These are phyloP conservation scores for Fusarium buxicola DNA, from an alignment of 2,329 filamentous ascomycete genomes.

Conservation along the genomic window DNA sequence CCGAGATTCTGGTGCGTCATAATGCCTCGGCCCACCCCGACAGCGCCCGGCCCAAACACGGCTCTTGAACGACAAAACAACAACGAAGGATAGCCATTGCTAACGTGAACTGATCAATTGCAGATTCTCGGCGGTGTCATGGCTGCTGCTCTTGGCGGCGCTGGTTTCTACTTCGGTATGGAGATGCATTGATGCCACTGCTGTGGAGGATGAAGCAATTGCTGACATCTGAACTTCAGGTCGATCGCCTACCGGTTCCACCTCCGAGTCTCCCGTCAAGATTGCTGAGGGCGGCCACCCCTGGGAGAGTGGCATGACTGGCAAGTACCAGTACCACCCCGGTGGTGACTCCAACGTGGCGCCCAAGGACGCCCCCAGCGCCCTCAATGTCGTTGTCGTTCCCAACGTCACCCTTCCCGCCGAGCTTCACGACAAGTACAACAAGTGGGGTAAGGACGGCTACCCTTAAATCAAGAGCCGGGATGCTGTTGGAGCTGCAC, in stretches of 20 bases:
- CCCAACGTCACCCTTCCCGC: constrained; percentile 93
- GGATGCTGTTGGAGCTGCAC: constrained; percentile 21
- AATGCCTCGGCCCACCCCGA: constrained; percentile 44
- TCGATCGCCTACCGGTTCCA: constrained; percentile 84
- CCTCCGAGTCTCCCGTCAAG: constrained; percentile 81
- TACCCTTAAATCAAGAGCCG: constrained; percentile 65
- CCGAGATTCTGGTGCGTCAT: constrained; percentile 59
- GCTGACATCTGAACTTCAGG: constrained; percentile 60
- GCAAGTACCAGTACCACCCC: constrained; percentile 84
- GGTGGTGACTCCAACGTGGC: constrained; percentile 81
- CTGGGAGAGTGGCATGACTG: constrained; percentile 79
- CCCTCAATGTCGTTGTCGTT: constrained; percentile 93
- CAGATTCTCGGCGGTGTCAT: constrained; percentile 94
- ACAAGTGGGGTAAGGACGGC: constrained; percentile 99
- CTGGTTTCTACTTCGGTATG: constrained; percentile 89
- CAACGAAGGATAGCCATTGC: constrained; percentile 13
- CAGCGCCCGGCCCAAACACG: constrained; percentile 16
- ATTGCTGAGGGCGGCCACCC: constrained; percentile 85
- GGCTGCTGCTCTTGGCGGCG: constrained; percentile 86
- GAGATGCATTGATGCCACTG: constrained; percentile 10
- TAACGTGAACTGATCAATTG: constrained; percentile 33
- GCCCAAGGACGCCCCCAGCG: constrained; percentile 91
- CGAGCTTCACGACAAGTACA: constrained; percentile 95
- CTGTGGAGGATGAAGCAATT: constrained; percentile 14
- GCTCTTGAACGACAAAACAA: constrained; percentile 2